Evolutionary conservation across 2,329 filamentous ascomycete species (phyloP).

Genomic region (Exophiala spinifera): DNA sequence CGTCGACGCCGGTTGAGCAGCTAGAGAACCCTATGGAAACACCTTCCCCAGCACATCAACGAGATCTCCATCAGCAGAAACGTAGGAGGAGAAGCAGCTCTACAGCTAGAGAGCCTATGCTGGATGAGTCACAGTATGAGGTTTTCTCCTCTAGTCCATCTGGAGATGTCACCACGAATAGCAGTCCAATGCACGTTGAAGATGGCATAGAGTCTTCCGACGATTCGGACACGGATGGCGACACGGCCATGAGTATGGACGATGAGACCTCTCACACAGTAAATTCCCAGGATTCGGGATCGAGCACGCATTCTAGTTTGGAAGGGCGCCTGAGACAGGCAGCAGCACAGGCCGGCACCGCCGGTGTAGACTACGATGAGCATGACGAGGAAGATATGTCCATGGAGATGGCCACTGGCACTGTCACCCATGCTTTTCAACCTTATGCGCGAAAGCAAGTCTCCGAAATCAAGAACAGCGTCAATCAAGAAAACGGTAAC

Average conservation of each 20-base stretch:
- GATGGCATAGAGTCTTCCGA: slow-evolving; percentile 50
- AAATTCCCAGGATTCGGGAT: slow-evolving; percentile 58
- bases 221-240: slow-evolving; percentile 61
- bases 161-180: slow-evolving; percentile 37
- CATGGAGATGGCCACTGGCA: slow-evolving; percentile 71
- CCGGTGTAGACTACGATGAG: slow-evolving; percentile 60
- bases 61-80: slow-evolving; percentile 56
- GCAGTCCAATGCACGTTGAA: slow-evolving; percentile 44
- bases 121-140: slow-evolving; percentile 47
- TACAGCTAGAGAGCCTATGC: slow-evolving; percentile 47
- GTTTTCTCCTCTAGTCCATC: slow-evolving; percentile 70
- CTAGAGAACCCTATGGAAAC: slow-evolving; percentile 55
- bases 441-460: slow-evolving; percentile 42
- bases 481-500: slow-evolving; percentile 47
- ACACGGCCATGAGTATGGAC: slow-evolving; percentile 80
- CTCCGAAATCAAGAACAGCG: slow-evolving; percentile 32
- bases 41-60: slow-evolving; percentile 63
- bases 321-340: slow-evolving; percentile 77
- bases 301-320: slow-evolving; percentile 65
- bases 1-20: slow-evolving; percentile 62
- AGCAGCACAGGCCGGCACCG: slow-evolving; percentile 69
- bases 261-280: slow-evolving; percentile 69
- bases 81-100: slow-evolving; percentile 64
- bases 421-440: slow-evolving; percentile 49
- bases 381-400: slow-evolving; percentile 66